Evolutionary conservation across 2,329 filamentous ascomycete genomes (phyloP).

Genomic region (Penicillium sp.): DNA sequence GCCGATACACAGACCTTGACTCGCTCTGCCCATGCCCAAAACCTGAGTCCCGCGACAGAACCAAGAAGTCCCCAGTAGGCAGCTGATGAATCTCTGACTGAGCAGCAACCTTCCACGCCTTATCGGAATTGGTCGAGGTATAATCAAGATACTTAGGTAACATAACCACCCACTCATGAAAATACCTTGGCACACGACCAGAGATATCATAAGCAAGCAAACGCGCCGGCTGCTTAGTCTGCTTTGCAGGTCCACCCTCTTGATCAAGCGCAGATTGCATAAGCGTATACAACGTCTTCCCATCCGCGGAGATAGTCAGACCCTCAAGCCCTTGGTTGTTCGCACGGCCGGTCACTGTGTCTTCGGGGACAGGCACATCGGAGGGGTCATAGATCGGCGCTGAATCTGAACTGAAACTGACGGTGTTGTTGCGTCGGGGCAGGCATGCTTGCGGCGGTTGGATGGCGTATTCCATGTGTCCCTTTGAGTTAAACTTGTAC

Average conservation of each 20-base stretch:
- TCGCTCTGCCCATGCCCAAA: constrained; percentile 58
- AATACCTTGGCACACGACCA: constrained; percentile 46
- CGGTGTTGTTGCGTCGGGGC: constrained; percentile 60
- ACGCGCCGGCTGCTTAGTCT: constrained; percentile 58
- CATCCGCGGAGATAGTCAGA: constrained; percentile 62
- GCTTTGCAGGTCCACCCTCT: constrained; percentile 58
- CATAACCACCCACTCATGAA: constrained; percentile 65
- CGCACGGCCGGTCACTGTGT: constrained; percentile 61
- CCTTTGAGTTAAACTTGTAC: constrained; percentile 61
- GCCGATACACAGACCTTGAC: constrained; percentile 61
- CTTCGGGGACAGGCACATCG: constrained; percentile 51
- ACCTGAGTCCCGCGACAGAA: constrained; percentile 63
- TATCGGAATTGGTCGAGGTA: constrained; percentile 49
- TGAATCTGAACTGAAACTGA: constrained; percentile 64
- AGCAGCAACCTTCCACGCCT: constrained; percentile 57
- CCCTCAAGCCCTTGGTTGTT: constrained; percentile 79
- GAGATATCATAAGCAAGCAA: constrained; percentile 65
- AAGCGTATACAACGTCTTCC: constrained; percentile 63
- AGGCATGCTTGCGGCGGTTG: constrained; percentile 64
- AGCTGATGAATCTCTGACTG: constrained; percentile 70
- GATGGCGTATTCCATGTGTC: constrained; percentile 63
- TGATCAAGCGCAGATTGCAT: constrained; percentile 66
- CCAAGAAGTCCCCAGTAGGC: constrained; percentile 62
- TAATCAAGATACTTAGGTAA: constrained; percentile 60
- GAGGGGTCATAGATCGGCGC: constrained; percentile 60